Evolutionary conservation across 331 rosid species (phyloP).

Genomic region (Pyrus hybrid): DNA sequence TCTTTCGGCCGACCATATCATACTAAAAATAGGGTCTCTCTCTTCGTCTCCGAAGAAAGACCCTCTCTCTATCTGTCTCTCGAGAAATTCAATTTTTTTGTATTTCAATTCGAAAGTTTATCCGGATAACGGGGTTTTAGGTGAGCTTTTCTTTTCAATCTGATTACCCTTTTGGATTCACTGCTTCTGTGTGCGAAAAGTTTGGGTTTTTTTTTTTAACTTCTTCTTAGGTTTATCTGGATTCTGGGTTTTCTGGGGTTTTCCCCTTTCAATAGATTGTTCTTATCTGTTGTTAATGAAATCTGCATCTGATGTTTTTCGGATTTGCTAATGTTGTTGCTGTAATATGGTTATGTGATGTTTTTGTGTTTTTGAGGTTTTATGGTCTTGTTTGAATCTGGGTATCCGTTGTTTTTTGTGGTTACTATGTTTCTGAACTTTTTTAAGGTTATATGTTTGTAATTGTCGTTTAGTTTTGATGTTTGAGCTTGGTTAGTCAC

Average conservation of each 20-base stretch:
- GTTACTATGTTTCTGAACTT: not conserved
- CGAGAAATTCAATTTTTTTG: not conserved
- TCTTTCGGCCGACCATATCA: constrained; percentile 23
- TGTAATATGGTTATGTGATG: not conserved
- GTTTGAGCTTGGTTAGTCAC: not conserved
- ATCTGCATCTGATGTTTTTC: not conserved
- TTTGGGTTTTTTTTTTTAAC: constrained; percentile 16
- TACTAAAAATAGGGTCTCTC: constrained; percentile 15
- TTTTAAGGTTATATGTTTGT: not conserved
- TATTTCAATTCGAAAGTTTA: not conserved
- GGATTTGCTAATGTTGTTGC: not conserved
- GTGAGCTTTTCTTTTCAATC: not conserved
- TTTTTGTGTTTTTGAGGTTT: not conserved
- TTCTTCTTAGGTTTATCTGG: not conserved
- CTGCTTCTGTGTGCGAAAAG: not conserved
- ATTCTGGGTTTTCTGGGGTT: constrained; percentile 3
- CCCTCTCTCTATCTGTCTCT: not conserved
- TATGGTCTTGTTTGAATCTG: not conserved
- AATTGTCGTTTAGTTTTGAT: not conserved
- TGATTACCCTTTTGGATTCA: not conserved
- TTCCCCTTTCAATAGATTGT: not conserved
- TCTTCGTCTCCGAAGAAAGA: constrained; percentile 3
- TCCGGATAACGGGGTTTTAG: not conserved
- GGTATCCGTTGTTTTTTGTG: not conserved
- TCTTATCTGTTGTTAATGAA: not conserved